These are phyloP conservation scores for Zymoseptoria tritici DNA, from an alignment of 2,329 filamentous ascomycete genomes.

Conservation along the genomic window DNA sequence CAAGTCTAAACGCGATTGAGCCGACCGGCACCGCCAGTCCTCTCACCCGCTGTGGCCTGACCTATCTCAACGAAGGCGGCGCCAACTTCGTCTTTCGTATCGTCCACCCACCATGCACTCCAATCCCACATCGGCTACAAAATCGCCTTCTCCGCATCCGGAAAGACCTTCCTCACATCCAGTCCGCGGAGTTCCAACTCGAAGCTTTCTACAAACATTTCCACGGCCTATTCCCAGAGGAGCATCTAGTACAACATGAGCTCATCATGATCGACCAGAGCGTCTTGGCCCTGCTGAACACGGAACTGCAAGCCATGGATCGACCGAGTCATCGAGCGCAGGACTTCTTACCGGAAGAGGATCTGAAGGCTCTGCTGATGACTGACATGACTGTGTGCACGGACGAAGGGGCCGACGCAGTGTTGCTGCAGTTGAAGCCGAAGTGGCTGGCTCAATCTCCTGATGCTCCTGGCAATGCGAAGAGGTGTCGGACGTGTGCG, in stretches of 20 bases:
- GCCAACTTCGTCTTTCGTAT: constrained; percentile 32
- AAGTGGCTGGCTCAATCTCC: constrained; percentile 44
- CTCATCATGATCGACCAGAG: constrained; percentile 19
- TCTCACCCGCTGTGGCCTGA: constrained; percentile 12
- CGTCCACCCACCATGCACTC: constrained; percentile 2
- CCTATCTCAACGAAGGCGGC: constrained; percentile 32
- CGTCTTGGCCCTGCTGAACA: constrained; percentile 20
- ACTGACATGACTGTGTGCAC: constrained; percentile 29
- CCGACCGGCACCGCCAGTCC: neutral
- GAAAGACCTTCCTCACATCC: constrained; percentile 27
- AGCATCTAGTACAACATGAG: constrained; percentile 27
- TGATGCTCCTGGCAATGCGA: constrained; percentile 33
- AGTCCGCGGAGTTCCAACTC: constrained; percentile 22
- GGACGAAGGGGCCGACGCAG: constrained; percentile 18
- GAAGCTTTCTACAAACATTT: constrained; percentile 22
- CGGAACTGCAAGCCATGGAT: constrained; percentile 11
- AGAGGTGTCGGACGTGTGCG: constrained; percentile 42
- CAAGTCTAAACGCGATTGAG: constrained; percentile 10
- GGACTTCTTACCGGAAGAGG: constrained; percentile 23
- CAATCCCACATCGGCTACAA: constrained; percentile 14
- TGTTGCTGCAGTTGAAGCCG: constrained; percentile 38
- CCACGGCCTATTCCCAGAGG: constrained; percentile 21
- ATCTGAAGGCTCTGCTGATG: constrained; percentile 26
- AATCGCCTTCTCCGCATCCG: constrained; percentile 27
- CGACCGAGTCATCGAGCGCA: constrained; percentile 20